Evolutionary conservation across 495 filamentous ascomycete genomes (phyloP), one percentile per base, ranked within the genome.

Genomic region (Daldinia bambusicola): DNA sequence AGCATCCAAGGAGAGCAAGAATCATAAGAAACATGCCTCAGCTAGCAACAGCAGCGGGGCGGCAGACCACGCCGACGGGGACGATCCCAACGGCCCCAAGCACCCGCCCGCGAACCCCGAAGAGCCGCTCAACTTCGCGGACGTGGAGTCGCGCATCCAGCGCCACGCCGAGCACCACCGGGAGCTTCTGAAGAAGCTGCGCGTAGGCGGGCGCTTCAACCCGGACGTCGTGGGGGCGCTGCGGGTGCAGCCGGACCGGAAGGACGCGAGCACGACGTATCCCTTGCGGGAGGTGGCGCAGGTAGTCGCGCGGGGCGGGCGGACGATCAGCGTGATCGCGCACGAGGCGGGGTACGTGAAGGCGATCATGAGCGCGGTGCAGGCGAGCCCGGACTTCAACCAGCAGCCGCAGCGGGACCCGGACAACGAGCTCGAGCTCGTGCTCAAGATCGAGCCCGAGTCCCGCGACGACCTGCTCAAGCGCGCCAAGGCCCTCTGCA

Each of bases 201-300:
- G 74, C 2, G 22, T 52, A 10, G 79, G 91, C 31, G 90, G 90
- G 0, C 82, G 90, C 16, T 88, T 93, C 80, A 91, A 90, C 74
- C 87, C 90, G 0, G 88, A 90, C 40, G 66, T 83, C 0, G 78
- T 96, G 37, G 91, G 93, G 74, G 79, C 79, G 9, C 70, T 96
- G 60, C 85, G 86, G 14, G 89, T 95, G 51, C 80, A 84, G 50
- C 76, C 89, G 3, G 80, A 85, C 77, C 65, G 66, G 45, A 64
- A 66, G 41, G 40, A 52, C 20, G 14, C 48, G 48, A 85, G 84
- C 20, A 79, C 83, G 40, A 84, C 82, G 2, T 85, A 85, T 67
- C 80, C 83, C 61, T 79, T 97, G 31, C 85, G 87, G 9, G 92
- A 95, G 73, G 74, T 97, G 45, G 92, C 92, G 31, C 90, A 93